Evolutionary conservation across 208 protist species (phyloP).

Genomic region (Trypanosoma avium): DNA sequence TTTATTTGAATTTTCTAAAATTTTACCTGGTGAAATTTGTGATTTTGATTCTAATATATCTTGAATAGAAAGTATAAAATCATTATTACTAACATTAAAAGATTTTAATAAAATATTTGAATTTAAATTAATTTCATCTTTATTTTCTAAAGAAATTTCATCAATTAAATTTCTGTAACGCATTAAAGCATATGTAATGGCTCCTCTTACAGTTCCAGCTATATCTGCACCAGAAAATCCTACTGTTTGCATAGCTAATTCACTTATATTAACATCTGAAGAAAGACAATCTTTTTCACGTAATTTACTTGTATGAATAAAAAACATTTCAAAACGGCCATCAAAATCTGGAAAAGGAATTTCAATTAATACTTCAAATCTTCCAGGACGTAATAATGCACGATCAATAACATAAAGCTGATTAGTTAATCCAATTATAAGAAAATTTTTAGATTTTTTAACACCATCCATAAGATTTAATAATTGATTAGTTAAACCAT

Average conservation of each 20-base stretch:
- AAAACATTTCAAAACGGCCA: constrained; percentile 88
- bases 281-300: constrained; percentile 76
- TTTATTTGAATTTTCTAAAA: neutral
- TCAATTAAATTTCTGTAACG: constrained; percentile 39
- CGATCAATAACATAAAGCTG: constrained; percentile 86
- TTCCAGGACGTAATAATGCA: constrained; percentile 91
- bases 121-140: neutral
- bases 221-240: constrained; percentile 98
- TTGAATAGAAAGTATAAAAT: constrained; percentile 19
- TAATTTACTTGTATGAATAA: constrained; percentile 92
- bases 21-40: constrained; percentile 4
- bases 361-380: constrained; percentile 94
- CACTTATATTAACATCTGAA: constrained; percentile 86
- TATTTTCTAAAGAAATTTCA: neutral
- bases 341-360: constrained; percentile 79
- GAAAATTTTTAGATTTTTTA: constrained; percentile 83
- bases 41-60: constrained; percentile 16
- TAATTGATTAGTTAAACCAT: constrained; percentile 99
- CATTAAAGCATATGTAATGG: constrained; percentile 80
- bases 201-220: constrained; percentile 76
- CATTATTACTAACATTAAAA: constrained; percentile 22
- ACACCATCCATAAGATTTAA: constrained; percentile 95
- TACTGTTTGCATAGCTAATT: constrained; percentile 92
- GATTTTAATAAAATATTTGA: neutral
- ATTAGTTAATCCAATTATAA: constrained; percentile 95